Base-by-base conservation (phyloP, 495 filamentous ascomycete species). In the Corynascus novoguineensis region DNA sequence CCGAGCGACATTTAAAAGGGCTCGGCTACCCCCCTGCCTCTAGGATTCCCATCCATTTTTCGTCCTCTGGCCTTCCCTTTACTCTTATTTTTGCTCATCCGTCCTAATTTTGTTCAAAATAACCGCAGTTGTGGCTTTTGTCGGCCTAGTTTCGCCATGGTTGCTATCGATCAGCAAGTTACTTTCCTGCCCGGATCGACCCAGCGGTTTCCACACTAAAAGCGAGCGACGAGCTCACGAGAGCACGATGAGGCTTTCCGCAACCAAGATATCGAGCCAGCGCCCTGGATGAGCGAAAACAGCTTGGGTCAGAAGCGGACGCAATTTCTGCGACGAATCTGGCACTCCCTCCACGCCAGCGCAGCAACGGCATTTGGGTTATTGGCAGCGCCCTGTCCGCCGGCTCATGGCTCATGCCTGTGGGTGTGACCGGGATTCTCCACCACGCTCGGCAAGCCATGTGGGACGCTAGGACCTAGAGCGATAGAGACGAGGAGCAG, bases 21-120 rank as follows among this genome's bases (percentile, higher is more conserved):
- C 66, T 68, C 72, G 67, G 70, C 72, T 70, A 57, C 68, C 74
- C 74, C 65, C 73, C 67, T 69, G 60, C 68, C 68, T 58, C 62
- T 50, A 53, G 59, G 58, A 64, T 64, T 60, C 62, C 64, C 64
- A 55, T 68, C 28, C 59, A 58, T 68, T 70, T 60, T n/a, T 69
- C 55, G 58, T 55, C 60, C 51, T 59, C 62, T 58, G 51, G 37
- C 49, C 21, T 53, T 50, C 54, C 55, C n/a, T 60, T 50, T 52
- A 54, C 55, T 38, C 53, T 44, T 17, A 49, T 60, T 53, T 57
- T 53, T 58, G 55, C 47, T 17, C 35, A 46, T 64, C 48, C 51
- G 40, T 11, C 22, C 21, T 19, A 24, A 9, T 62, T 53, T 35
- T 11, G 42, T 9, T 7, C 21, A 19, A 25, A 21, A 25, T 45